phyloP scores from a whole-genome alignment of 2,329 filamentous ascomycete species.

The Herpotrichia juniperi region DNA sequence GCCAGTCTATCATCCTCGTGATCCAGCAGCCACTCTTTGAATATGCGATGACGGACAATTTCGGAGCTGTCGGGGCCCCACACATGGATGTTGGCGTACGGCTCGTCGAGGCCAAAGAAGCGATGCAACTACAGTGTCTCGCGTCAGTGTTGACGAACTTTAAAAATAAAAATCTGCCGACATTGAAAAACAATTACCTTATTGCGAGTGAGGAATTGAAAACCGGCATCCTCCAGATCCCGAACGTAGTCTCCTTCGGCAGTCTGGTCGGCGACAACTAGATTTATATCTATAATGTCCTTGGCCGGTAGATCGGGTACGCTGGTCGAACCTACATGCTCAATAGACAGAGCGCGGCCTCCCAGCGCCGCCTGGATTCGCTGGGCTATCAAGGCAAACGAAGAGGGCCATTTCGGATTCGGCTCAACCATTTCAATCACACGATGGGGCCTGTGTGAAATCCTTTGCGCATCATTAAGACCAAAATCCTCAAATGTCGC shows the following conservation, averaged over 20 bases:
- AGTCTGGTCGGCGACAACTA: conserved; percentile 16
- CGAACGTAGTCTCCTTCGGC: background rate
- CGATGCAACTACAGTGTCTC: too few species aligned
- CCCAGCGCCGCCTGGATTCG: conserved; percentile 4
- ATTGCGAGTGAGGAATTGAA: background rate
- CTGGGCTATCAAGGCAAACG: conserved; percentile 2
- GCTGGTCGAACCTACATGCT: conserved; percentile 32
- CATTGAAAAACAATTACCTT: background rate
- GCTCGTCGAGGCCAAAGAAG: too few species aligned
- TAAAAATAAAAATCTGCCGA: background rate
- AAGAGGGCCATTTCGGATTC: conserved; percentile 5
- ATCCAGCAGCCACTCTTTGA: background rate
- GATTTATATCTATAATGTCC: conserved; percentile 29
- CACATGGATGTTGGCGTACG: background rate
- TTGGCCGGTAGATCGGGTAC: conserved; percentile 28
- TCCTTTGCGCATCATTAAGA: too few species aligned
- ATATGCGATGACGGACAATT: background rate
- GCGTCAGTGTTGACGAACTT: too few species aligned
- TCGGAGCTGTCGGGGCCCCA: conserved; percentile 1
- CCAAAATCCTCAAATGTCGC: too few species aligned
- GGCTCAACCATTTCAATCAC: conserved; percentile 5
- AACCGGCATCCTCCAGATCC: background rate
- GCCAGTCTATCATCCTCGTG: background rate
- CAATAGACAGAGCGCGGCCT: conserved; percentile 13
- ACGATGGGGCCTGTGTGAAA: too few species aligned